Percentiles rank a stretch among this genome's conserved stretches.
Conservation (phyloP, 2,329 filamentous ascomycete genomes). For the Fusarium illudens region DNA sequence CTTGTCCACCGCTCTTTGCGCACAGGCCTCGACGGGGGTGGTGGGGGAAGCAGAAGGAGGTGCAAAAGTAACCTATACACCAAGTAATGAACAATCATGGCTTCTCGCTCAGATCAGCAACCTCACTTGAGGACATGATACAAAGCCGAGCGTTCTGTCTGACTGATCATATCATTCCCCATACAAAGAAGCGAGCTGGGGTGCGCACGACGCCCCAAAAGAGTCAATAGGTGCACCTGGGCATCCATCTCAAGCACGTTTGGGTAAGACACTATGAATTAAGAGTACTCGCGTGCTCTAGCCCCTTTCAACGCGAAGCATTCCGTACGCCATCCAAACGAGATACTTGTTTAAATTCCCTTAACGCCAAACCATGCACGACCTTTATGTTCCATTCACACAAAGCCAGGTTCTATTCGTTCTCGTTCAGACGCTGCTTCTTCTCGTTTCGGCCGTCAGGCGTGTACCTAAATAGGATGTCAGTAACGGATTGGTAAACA, state of each 20-base stretch:
- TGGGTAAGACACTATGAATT: slow-evolving; percentile 12
- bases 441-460: slow-evolving; percentile 70
- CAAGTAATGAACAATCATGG: background rate
- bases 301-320: slow-evolving; percentile 34
- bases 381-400: slow-evolving; percentile 21
- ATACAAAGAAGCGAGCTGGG: background rate
- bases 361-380: slow-evolving; percentile 48
- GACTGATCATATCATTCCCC: background rate
- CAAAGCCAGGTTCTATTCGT: slow-evolving; percentile 37
- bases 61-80: background rate
- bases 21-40: slow-evolving; percentile 19
- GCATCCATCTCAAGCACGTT: slow-evolving; percentile 6
- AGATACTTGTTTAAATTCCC: slow-evolving; percentile 40
- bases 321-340: slow-evolving; percentile 43
- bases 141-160: background rate
- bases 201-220: background rate
- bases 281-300: slow-evolving; percentile 25
- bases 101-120: background rate
- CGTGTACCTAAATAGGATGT: slow-evolving; percentile 59
- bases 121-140: background rate
- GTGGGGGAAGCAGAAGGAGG: background rate
- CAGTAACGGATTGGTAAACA: slow-evolving; percentile 1
- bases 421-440: slow-evolving; percentile 57
- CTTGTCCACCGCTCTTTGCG: slow-evolving; percentile 36
- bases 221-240: background rate